Evolutionary conservation across 176 grass and related monocot genomes (phyloP), one percentile per base, ranked within the genome.

Genomic region (Aegilops bicornis): DNA sequence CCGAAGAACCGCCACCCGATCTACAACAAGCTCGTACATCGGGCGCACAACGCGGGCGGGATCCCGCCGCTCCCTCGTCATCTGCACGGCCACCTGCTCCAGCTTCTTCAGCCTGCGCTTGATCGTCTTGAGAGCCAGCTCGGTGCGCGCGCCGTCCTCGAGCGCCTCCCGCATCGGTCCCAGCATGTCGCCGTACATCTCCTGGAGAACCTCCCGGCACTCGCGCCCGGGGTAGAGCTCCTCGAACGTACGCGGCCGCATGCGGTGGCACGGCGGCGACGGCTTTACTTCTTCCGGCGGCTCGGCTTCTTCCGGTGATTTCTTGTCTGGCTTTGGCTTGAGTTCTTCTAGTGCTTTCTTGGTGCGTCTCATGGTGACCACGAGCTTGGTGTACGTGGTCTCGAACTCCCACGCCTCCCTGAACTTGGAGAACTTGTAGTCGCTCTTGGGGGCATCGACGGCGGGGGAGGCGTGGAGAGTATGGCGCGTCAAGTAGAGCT

Each of bases 171-270:
- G 29, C 25, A 89, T 86, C 9, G 0, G 0, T 3, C 7, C 13
- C 69, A 79, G 58, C 3, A 0, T 1, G 0, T 0, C 20, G 14
- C 7, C 61, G 83, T 89, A 89, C 70, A 29, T 25, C 14, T 39
- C 10, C 35, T 0, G 7, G 7, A 88, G 77, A 37, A 69, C 67
- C 8, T 69, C 15, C 6, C 23, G 61, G 78, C 35, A 16, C 25
- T 77, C 78, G 10, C 36, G 77, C 15, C 8, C 6, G 5, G 80
- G 87, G 64, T 83, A 79, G 27, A 88, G 87, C 1, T 71, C 81
- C 29, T 78, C 64, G 45, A 85, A 7, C n/a, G 11, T 3, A 1
- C 4, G 20, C 35, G 7, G 1, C 0, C 45, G 54, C 43, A 6
- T 1, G 3, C 4, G 10, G 22, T 11, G 36, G 8, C 3, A 15